Conservation (phyloP, 345 rosid genomes). For the Toxicodendron radicans region DNA sequence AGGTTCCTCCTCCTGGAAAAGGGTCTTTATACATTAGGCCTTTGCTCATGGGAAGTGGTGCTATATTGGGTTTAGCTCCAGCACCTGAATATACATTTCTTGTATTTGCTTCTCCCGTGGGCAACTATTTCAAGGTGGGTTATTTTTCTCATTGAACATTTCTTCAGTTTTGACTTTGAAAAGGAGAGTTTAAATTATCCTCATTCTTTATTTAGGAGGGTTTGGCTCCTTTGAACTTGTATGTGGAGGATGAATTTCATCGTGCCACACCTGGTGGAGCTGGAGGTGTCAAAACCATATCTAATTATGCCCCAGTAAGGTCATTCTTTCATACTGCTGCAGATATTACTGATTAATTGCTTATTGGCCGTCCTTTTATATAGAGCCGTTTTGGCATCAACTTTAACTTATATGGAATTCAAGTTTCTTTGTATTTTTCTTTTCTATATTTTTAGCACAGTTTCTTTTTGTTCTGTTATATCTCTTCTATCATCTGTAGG, state of each 20-base stretch:
- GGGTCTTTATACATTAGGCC: conserved; percentile 83
- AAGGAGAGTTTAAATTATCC: conserved; percentile 3
- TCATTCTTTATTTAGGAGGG: conserved; percentile 46
- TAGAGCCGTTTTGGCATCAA: not conserved
- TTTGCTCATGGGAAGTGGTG: conserved; percentile 73
- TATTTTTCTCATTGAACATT: not conserved
- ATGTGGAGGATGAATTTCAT: conserved; percentile 52
- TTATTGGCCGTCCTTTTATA: too few relatives aligned
- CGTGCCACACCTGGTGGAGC: conserved; percentile 66
- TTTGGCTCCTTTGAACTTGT: conserved; percentile 50
- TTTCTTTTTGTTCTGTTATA: not conserved
- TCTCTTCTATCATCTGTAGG: conserved; percentile 36
- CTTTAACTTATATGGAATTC: not conserved
- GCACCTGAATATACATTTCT: conserved; percentile 74
- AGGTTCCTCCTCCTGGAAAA: conserved; percentile 87
- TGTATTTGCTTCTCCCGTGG: conserved; percentile 69
- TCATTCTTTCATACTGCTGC: not conserved
- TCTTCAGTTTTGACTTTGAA: not conserved
- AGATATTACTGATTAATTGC: not conserved
- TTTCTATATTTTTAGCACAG: not conserved
- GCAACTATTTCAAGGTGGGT: conserved; percentile 70
- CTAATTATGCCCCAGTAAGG: conserved; percentile 73
- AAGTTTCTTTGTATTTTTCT: not conserved
- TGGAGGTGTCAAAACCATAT: conserved; percentile 62
- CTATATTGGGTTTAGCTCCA: conserved; percentile 63